Percentiles rank a stretch among this genome's conserved stretches.
phyloP scores from a whole-genome alignment of 306 rosid species.

The Carpinus fangiana region DNA sequence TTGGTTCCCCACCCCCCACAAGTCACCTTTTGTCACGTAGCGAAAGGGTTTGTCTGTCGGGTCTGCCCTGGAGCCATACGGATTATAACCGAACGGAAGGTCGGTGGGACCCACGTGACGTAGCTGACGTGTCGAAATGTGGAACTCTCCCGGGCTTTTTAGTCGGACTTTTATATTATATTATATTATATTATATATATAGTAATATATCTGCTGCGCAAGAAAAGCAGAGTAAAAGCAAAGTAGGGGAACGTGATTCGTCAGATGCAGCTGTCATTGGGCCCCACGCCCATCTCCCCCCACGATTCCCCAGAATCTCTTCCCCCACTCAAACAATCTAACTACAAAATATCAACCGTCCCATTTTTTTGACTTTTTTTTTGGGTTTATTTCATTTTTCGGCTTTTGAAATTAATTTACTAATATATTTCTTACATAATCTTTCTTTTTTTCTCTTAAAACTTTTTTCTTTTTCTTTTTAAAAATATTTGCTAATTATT shows the following conservation, averaged over 20 bases:
- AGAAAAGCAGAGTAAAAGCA: neutral
- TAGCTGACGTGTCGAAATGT: constrained; percentile 14
- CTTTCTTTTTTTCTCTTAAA: too few relatives aligned
- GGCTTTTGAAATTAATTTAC: too few relatives aligned
- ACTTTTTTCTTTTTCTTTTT: too few relatives aligned
- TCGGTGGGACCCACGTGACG: neutral
- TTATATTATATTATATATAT: neutral
- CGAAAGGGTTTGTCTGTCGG: neutral
- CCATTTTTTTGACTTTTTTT: neutral
- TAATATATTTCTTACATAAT: too few relatives aligned
- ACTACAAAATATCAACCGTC: too few relatives aligned
- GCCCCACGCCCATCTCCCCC: constrained; percentile 11
- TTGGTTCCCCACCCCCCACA: too few relatives aligned
- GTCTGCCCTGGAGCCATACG: neutral
- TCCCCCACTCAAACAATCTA: neutral
- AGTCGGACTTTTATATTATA: too few relatives aligned
- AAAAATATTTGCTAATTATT: too few relatives aligned
- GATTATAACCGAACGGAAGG: neutral
- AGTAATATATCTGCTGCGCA: neutral
- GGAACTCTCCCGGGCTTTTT: constrained; percentile 1
- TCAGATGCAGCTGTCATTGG: constrained; percentile 38
- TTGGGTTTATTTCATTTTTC: too few relatives aligned
- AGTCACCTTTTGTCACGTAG: neutral
- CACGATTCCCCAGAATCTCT: constrained; percentile 7
- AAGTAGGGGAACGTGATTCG: constrained; percentile 20